phyloP scores from a whole-genome alignment of 371 early-diverging fungal genomes.

The Apophysomyces variabilis region DNA sequence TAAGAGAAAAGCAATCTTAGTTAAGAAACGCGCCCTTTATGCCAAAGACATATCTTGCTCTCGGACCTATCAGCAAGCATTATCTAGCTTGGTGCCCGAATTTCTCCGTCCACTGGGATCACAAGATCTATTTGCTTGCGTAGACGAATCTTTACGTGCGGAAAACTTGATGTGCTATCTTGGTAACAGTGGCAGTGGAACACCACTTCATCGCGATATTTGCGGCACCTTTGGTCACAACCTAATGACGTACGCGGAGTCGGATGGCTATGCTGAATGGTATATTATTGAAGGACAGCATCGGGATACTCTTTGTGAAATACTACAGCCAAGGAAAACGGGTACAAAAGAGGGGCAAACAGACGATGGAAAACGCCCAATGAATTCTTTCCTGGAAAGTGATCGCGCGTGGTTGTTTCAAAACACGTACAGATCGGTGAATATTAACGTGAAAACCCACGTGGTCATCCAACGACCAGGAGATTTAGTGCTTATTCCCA shows the following conservation, averaged over 20 bases:
- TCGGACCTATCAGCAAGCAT: constrained; percentile 11
- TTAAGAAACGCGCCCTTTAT: constrained; percentile 14
- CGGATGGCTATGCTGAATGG: constrained; percentile 39
- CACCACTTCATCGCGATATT: constrained; percentile 42
- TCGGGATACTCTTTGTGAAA: constrained; percentile 18
- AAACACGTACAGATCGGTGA: neutral
- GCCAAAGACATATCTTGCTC: constrained; percentile 42
- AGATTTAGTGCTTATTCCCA: constrained; percentile 46
- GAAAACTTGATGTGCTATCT: constrained; percentile 48
- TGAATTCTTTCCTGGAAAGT: constrained; percentile 39
- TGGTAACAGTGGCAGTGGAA: constrained; percentile 35
- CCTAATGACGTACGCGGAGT: constrained; percentile 30
- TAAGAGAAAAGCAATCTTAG: no score
- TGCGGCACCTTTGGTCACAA: constrained; percentile 50
- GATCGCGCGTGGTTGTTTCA: constrained; percentile 40
- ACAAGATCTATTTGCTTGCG: constrained; percentile 27
- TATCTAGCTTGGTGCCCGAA: constrained; percentile 27
- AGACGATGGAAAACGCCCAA: neutral
- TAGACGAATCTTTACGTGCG: constrained; percentile 31
- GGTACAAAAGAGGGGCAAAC: neutral
- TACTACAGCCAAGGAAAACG: constrained; percentile 5
- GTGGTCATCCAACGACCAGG: constrained; percentile 38
- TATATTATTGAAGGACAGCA: constrained; percentile 25
- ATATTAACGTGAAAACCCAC: constrained; percentile 17
- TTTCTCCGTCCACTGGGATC: constrained; percentile 31